Conservation (phyloP, 2,329 filamentous ascomycete genomes). For the Hypoxylon sp. region DNA sequence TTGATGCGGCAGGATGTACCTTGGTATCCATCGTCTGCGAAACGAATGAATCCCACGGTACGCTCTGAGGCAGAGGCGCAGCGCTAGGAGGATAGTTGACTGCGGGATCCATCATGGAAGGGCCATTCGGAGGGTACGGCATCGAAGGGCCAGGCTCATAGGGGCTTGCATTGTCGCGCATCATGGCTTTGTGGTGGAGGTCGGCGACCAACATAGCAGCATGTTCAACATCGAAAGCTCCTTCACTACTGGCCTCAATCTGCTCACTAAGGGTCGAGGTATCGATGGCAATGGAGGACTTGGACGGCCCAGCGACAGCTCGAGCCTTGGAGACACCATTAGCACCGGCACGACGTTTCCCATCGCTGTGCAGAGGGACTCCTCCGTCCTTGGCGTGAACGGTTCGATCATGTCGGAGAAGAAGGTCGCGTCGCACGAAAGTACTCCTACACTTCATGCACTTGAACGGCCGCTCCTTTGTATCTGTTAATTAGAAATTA, state of each 20-base stretch:
- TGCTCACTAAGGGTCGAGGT: slow-evolving; percentile 85
- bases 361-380: slow-evolving; percentile 91
- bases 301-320: slow-evolving; percentile 74
- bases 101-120: slow-evolving; percentile 80
- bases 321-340: slow-evolving; percentile 69
- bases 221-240: slow-evolving; percentile 94
- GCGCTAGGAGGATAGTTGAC: slow-evolving; percentile 82
- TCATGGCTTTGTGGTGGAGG: slow-evolving; percentile 95
- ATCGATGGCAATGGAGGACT: slow-evolving; percentile 84
- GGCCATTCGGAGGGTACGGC: slow-evolving; percentile 78
- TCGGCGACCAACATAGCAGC: slow-evolving; percentile 99
- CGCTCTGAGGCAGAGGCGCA: slow-evolving; percentile 80
- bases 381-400: slow-evolving; percentile 99
- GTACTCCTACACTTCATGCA: slow-evolving; percentile 98
- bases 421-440: slow-evolving; percentile 95
- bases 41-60: slow-evolving; percentile 93
- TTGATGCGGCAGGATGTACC: slow-evolving; percentile 78
- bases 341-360: slow-evolving; percentile 80
- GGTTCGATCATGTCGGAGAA: slow-evolving; percentile 96
- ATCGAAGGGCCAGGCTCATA: slow-evolving; percentile 72
- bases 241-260: slow-evolving; percentile 90
- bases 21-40: slow-evolving; percentile 78
- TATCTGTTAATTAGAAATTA: slow-evolving; percentile 73
- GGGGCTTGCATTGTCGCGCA: slow-evolving; percentile 67
- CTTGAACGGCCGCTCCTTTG: slow-evolving; percentile 98